Conservation (phyloP, 1,284 basidiomycete species). For the Moesziomyces sp. region DNA sequence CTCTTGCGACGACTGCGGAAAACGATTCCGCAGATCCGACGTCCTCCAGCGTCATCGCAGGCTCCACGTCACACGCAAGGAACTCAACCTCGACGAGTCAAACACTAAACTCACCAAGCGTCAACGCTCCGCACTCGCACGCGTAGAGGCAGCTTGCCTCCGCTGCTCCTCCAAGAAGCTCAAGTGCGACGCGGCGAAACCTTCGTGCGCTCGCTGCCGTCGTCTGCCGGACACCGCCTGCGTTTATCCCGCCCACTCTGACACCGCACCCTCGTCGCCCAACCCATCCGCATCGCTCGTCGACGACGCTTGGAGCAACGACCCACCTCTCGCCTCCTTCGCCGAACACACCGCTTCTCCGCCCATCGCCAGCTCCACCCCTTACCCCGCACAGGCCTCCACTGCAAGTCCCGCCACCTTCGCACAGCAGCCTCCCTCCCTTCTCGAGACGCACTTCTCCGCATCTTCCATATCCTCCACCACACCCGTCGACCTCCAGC, state of each 20-base stretch:
- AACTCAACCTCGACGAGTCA: constrained; percentile 12
- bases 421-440: neutral
- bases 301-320: neutral
- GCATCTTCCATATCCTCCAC: too few species aligned
- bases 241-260: constrained; percentile 7
- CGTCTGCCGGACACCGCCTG: constrained; percentile 7
- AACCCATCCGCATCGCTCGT: constrained; percentile 1
- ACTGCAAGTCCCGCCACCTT: neutral
- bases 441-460: constrained; percentile 2
- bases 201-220: constrained; percentile 20
- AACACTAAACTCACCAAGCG: constrained; percentile 14
- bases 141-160: constrained; percentile 20
- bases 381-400: constrained; percentile 4
- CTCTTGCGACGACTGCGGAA: constrained; percentile 15
- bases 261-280: too few species aligned
- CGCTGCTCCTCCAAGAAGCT: constrained; percentile 25
- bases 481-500: too few species aligned
- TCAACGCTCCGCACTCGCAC: constrained; percentile 12
- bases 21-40: constrained; percentile 19
- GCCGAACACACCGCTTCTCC: neutral
- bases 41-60: constrained; percentile 22
- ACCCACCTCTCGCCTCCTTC: too few species aligned
- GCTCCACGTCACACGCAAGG: constrained; percentile 6
- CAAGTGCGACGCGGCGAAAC: constrained; percentile 18
- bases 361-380: constrained; percentile 1